A percentile compares a stretch with the other conserved stretches of the same genome.
phyloP scores from a whole-genome alignment of 495 filamentous ascomycete species.

The Sordaria brevicollis region DNA sequence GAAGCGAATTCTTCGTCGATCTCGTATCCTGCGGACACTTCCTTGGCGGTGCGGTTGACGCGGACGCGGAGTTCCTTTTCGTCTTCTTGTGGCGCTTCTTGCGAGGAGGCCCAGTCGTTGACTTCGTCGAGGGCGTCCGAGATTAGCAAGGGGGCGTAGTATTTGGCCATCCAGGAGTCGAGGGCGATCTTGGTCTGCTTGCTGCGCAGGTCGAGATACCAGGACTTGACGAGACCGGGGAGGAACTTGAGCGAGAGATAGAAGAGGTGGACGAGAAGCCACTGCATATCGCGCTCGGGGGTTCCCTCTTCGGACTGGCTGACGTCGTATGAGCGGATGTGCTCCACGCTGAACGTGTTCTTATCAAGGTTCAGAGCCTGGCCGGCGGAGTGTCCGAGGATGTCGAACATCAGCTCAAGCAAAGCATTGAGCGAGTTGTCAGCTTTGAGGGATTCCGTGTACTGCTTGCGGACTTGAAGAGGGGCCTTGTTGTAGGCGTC shows the following conservation, averaged over 20 bases:
- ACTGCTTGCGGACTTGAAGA: constrained; percentile 68
- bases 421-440: constrained; percentile 58
- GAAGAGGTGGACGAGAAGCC: constrained; percentile 78
- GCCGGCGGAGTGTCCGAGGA: constrained; percentile 62
- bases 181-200: constrained; percentile 67
- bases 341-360: constrained; percentile 39
- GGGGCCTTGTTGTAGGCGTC: constrained; percentile 75
- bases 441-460: constrained; percentile 63
- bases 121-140: constrained; percentile 61
- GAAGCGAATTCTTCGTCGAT: constrained; percentile 78
- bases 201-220: constrained; percentile 69
- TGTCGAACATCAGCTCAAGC: constrained; percentile 68
- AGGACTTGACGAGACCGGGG: constrained; percentile 70
- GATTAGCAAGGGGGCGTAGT: constrained; percentile 75
- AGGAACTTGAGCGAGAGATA: constrained; percentile 67
- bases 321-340: constrained; percentile 58
- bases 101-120: constrained; percentile 54
- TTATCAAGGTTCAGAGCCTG: constrained; percentile 49
- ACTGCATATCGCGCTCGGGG: constrained; percentile 59
- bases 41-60: constrained; percentile 54
- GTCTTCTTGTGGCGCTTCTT: constrained; percentile 43
- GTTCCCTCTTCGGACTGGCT: constrained; percentile 44
- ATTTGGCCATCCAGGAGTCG: constrained; percentile 72
- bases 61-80: constrained; percentile 64
- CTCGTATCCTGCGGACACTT: constrained; percentile 72